phyloP scores from a whole-genome alignment of 768 basidiomycete genomes.

The Phlebiopsis gigantea region DNA sequence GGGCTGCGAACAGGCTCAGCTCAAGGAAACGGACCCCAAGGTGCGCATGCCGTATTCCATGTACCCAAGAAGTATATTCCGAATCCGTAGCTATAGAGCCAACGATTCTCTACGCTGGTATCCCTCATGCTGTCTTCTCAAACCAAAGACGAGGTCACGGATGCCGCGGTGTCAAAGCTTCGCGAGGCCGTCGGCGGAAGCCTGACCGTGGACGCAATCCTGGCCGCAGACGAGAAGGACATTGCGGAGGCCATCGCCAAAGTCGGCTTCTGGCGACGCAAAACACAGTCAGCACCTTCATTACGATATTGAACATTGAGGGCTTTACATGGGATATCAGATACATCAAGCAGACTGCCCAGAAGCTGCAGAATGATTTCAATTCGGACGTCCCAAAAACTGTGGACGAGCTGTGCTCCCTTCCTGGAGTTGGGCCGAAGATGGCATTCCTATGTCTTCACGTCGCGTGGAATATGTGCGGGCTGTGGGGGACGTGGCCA shows the following conservation, averaged over 20 bases:
- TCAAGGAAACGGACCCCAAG: constrained; percentile 59
- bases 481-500: neutral
- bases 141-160: constrained; percentile 88
- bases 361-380: constrained; percentile 63
- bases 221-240: constrained; percentile 53
- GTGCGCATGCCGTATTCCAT: constrained; percentile 30
- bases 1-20: constrained; percentile 76
- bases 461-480: constrained; percentile 78
- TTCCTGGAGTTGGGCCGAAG: constrained; percentile 93
- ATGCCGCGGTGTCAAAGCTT: constrained; percentile 72
- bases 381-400: constrained; percentile 85
- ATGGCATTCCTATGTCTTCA: constrained; percentile 90
- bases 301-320: neutral
- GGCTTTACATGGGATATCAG: constrained; percentile 29
- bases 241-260: constrained; percentile 78
- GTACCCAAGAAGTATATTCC: neutral
- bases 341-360: constrained; percentile 71
- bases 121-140: constrained; percentile 95
- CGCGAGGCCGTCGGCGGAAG: constrained; percentile 71
- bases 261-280: constrained; percentile 90
- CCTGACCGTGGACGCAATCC: constrained; percentile 67
- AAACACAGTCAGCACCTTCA: constrained; percentile 54
- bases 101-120: constrained; percentile 79
- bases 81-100: constrained; percentile 43
- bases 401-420: constrained; percentile 78